phyloP scores from a whole-genome alignment of 2,329 filamentous ascomycete species.

The Pseudocercospora cruenta region DNA sequence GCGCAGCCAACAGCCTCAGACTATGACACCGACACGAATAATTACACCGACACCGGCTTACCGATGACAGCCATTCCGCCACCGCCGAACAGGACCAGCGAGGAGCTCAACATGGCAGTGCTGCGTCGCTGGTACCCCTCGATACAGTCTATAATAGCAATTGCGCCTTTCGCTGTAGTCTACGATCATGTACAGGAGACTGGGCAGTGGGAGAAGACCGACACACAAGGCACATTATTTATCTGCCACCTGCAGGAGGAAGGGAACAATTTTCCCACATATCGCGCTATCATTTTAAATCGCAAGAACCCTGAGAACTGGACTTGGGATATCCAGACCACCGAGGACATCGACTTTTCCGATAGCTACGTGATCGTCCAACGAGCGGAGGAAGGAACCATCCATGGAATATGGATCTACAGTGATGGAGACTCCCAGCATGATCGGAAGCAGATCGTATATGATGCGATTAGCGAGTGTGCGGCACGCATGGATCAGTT shows the following conservation, averaged over 20 bases:
- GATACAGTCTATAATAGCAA: constrained; percentile 72
- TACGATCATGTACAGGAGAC: constrained; percentile 74
- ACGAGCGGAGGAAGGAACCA: constrained; percentile 45
- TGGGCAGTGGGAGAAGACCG: constrained; percentile 79
- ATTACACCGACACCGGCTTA: constrained; percentile 36
- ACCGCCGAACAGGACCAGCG: constrained; percentile 68
- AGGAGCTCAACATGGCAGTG: constrained; percentile 84
- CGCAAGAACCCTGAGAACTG: constrained; percentile 55
- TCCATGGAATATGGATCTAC: constrained; percentile 68
- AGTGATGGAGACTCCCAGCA: constrained; percentile 59
- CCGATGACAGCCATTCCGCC: constrained; percentile 37
- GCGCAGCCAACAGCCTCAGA: constrained; percentile 44
- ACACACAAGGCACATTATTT: constrained; percentile 86
- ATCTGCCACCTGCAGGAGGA: constrained; percentile 67
- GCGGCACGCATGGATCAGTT: constrained; percentile 47
- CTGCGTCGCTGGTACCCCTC: constrained; percentile 78
- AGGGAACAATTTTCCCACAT: constrained; percentile 42
- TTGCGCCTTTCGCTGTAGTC: constrained; percentile 83
- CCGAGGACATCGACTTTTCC: constrained; percentile 51
- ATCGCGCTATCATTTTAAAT: constrained; percentile 52
- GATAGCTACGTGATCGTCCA: constrained; percentile 66
- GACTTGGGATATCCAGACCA: constrained; percentile 46
- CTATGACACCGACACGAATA: constrained; percentile 55
- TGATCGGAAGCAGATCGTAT: constrained; percentile 51
- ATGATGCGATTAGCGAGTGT: constrained; percentile 58